A percentile compares a stretch with the other conserved stretches of the same genome.
These are phyloP conservation scores for Eutrema heterophyllum DNA, from an alignment of 345 rosid genomes.

Conservation along the genomic window DNA sequence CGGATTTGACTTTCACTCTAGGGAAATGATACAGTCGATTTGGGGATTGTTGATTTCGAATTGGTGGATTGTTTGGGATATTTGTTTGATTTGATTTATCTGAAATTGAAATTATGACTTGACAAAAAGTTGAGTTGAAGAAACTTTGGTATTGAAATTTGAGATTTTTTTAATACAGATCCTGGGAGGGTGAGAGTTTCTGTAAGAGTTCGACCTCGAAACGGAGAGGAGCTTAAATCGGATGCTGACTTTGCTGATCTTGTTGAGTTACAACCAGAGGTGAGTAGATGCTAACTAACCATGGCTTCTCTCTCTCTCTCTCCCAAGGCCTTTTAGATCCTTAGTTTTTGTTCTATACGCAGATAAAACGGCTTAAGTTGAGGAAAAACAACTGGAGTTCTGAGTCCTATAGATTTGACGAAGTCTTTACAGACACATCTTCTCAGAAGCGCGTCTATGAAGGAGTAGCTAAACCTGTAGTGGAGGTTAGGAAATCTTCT, in stretches of 20 bases:
- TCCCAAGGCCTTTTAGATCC: neutral
- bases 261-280: slow-evolving; percentile 91
- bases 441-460: slow-evolving; percentile 93
- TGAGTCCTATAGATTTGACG: slow-evolving; percentile 82
- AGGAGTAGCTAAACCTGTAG: slow-evolving; percentile 87
- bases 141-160: neutral
- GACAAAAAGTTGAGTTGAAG: neutral
- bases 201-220: slow-evolving; percentile 78
- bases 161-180: slow-evolving; percentile 32
- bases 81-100: neutral
- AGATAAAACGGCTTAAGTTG: slow-evolving; percentile 81
- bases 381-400: slow-evolving; percentile 87
- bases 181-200: slow-evolving; percentile 88
- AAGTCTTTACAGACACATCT: slow-evolving; percentile 71
- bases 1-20: neutral
- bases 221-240: slow-evolving; percentile 57
- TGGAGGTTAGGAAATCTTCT: slow-evolving; percentile 52
- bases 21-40: slow-evolving; percentile 12
- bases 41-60: neutral
- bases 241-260: slow-evolving; percentile 87
- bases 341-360: slow-evolving; percentile 11
- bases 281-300: slow-evolving; percentile 7
- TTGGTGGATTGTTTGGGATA: neutral
- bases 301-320: neutral
- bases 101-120: neutral